A percentile compares a stretch with the other conserved stretches of the same genome.
These are phyloP conservation scores for Castanea mollissima DNA, from an alignment of 306 rosid genomes.

Conservation along the genomic window DNA sequence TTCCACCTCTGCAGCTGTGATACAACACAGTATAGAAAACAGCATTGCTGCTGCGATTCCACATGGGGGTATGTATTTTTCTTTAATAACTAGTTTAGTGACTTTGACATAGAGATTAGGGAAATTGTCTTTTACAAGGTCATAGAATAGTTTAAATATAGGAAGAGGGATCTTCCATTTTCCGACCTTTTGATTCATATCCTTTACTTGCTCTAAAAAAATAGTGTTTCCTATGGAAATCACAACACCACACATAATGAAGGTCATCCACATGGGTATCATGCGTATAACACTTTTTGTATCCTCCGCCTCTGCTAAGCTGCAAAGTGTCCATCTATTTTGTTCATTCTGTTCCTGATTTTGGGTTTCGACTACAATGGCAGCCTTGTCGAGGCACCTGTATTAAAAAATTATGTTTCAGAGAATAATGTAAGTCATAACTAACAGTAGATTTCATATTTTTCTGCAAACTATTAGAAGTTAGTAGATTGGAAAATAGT, in stretches of 20 bases:
- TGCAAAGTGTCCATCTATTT: constrained; percentile 34
- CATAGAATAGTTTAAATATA: constrained; percentile 9
- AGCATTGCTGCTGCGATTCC: constrained; percentile 17
- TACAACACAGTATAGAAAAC: constrained; percentile 31
- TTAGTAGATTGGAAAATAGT: no score
- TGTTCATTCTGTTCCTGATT: constrained; percentile 2
- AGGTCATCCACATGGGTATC: constrained; percentile 13
- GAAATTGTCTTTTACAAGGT: not conserved
- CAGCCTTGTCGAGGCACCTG: constrained; percentile 39
- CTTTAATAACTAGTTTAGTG: not conserved
- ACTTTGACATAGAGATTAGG: not conserved
- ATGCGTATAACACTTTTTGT: constrained; percentile 4
- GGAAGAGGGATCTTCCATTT: constrained; percentile 17
- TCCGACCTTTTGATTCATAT: constrained; percentile 29
- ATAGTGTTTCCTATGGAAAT: constrained; percentile 24
- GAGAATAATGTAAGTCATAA: not conserved
- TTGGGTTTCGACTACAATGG: constrained; percentile 4
- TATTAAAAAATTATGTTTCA: not conserved
- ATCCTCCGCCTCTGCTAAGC: constrained; percentile 33
- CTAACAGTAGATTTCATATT: no score
- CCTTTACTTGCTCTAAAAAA: constrained; percentile 36
- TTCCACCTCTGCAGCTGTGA: constrained; percentile 37
- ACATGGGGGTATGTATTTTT: not conserved
- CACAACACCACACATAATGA: constrained; percentile 21
- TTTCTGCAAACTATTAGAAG: no score